A percentile compares a stretch with the other conserved stretches of the same genome.
Evolutionary conservation across 1,139 yeast species (phyloP).

Genomic region (Zygosaccharomyces sapae): DNA sequence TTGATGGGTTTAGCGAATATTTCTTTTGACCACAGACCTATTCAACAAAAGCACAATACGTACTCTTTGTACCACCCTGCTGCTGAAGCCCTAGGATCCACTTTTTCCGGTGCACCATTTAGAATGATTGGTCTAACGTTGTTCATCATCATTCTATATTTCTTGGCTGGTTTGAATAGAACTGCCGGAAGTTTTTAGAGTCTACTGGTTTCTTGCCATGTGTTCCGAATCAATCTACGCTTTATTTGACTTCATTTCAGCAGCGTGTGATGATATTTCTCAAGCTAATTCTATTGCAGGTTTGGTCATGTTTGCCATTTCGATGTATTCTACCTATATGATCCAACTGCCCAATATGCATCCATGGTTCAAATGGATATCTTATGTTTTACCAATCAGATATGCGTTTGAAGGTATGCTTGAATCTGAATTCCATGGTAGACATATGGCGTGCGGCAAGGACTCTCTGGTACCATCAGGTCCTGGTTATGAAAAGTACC

Average conservation of each 20-base stretch:
- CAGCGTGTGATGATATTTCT: constrained; percentile 41
- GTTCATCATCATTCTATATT: constrained; percentile 46
- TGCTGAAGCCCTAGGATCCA: constrained; percentile 46
- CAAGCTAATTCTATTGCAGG: constrained; percentile 51
- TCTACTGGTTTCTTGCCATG: constrained; percentile 41
- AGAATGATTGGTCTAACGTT: constrained; percentile 40
- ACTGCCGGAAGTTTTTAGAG: constrained; percentile 49
- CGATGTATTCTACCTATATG: constrained; percentile 50
- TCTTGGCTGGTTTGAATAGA: constrained; percentile 45
- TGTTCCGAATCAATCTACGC: constrained; percentile 40
- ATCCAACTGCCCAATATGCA: constrained; percentile 51
- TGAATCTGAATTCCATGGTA: constrained; percentile 44
- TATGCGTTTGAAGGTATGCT: constrained; percentile 50
- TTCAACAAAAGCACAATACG: constrained; percentile 47
- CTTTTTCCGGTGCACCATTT: constrained; percentile 42
- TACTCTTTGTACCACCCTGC: constrained; percentile 49
- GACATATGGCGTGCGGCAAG: constrained; percentile 31
- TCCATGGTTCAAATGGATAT: constrained; percentile 57
- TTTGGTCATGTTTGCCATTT: constrained; percentile 43
- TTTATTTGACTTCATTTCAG: constrained; percentile 45
- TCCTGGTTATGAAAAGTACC: constrained; percentile 38
- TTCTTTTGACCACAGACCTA: constrained; percentile 44
- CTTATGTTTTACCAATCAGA: constrained; percentile 49
- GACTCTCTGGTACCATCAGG: constrained; percentile 44
- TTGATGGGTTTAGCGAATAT: constrained; percentile 49